phyloP scores from a whole-genome alignment of 1,284 basidiomycete species.

The Farysia itapuensis region DNA sequence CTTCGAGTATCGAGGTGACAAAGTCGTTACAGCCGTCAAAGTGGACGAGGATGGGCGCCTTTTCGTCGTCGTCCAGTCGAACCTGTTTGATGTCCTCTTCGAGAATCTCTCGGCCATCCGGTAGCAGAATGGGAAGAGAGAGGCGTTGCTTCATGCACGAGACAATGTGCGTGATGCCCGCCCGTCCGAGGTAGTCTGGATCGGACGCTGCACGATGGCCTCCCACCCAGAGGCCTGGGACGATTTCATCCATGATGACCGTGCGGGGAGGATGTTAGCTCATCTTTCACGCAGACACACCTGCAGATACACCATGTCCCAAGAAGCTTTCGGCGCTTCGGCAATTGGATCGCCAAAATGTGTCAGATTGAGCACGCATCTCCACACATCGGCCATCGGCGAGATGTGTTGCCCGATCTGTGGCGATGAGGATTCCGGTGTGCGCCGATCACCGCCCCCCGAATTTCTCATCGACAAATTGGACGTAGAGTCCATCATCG shows the following conservation, averaged over 20 bases:
- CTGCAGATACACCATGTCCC: too few relatives aligned
- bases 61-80: conserved; percentile 58
- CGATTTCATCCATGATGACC: conserved; percentile 57
- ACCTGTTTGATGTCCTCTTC: conserved; percentile 52
- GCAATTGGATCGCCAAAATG: too few relatives aligned
- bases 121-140: conserved; percentile 26
- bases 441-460: too few relatives aligned
- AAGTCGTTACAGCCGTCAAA: conserved; percentile 54
- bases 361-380: too few relatives aligned
- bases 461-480: too few relatives aligned
- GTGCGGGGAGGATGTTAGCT: too few relatives aligned
- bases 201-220: conserved; percentile 46
- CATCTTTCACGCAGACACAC: too few relatives aligned
- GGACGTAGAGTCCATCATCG: too few relatives aligned
- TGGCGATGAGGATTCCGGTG: too few relatives aligned
- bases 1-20: conserved; percentile 45
- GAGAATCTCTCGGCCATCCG: conserved; percentile 29
- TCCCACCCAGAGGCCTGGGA: conserved; percentile 52
- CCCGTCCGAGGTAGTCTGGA: conserved; percentile 37
- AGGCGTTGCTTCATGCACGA: conserved; percentile 48
- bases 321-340: too few relatives aligned
- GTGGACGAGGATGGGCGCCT: conserved; percentile 59
- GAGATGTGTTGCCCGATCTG: too few relatives aligned
- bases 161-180: conserved; percentile 47
- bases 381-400: too few relatives aligned